A percentile compares a stretch with the other conserved stretches of the same genome.
These are phyloP conservation scores for Cylindrotheca closterium DNA, from an alignment of 108 stramenopile genomes.

Conservation along the genomic window DNA sequence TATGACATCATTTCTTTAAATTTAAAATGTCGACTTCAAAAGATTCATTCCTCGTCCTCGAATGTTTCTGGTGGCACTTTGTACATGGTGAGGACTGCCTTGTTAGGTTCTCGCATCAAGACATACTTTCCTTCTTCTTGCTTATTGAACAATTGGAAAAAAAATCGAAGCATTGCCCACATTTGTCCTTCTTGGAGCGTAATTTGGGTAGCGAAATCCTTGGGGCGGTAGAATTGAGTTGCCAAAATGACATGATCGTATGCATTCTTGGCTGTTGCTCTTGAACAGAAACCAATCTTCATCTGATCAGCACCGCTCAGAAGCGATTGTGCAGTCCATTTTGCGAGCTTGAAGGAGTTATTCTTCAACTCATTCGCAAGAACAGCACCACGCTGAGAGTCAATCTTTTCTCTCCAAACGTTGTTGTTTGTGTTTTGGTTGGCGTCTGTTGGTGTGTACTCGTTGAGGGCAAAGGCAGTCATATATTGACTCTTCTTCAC, in stretches of 20 bases:
- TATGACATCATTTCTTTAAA: too few relatives aligned
- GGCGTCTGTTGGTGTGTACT: conserved; percentile 69
- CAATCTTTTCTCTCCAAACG: conserved; percentile 89
- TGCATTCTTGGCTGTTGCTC: conserved; percentile 80
- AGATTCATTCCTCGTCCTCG: conserved; percentile 77
- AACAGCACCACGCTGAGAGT: conserved; percentile 92
- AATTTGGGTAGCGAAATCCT: conserved; percentile 96
- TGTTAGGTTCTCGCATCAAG: conserved; percentile 95
- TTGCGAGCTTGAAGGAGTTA: conserved; percentile 96
- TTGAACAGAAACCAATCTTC: conserved; percentile 96
- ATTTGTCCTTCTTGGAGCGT: conserved; percentile 89
- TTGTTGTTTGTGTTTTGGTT: background rate
- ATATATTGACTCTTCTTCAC: conserved; percentile 83
- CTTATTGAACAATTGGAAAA: conserved; percentile 84
- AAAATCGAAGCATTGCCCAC: conserved; percentile 98
- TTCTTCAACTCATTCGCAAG: conserved; percentile 98
- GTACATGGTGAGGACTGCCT: conserved; percentile 92
- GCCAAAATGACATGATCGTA: conserved; percentile 92
- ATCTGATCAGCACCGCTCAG: conserved; percentile 96
- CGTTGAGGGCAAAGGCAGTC: conserved; percentile 97
- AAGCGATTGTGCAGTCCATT: conserved; percentile 96
- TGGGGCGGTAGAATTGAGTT: conserved; percentile 95
- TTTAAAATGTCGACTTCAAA: too few relatives aligned
- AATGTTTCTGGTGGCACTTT: conserved; percentile 90
- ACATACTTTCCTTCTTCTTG: conserved; percentile 97